A percentile compares a stretch with the other conserved stretches of the same genome.
Evolutionary conservation across 1,139 yeast species (phyloP).

Genomic region (Pichia sp.): DNA sequence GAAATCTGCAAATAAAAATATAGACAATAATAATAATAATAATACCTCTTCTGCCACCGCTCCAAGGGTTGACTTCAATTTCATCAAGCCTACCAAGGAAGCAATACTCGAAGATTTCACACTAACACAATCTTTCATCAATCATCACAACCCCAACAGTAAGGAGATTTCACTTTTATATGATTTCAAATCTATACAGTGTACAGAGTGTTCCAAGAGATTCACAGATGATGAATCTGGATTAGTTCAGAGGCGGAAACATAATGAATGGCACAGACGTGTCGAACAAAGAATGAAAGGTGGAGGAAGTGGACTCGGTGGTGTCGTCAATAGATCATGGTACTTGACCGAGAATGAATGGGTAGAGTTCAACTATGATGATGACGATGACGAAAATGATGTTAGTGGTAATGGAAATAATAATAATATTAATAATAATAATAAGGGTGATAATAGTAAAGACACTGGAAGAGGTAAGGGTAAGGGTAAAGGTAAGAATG

Average conservation of each 20-base stretch:
- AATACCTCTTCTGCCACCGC: neutral
- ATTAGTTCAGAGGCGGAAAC: slow-evolving; percentile 45
- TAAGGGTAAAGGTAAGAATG: neutral
- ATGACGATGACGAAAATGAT: slow-evolving; percentile 27
- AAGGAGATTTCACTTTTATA: slow-evolving; percentile 38
- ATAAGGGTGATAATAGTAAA: no score
- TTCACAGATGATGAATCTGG: slow-evolving; percentile 63
- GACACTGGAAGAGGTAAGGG: no score
- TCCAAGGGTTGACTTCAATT: slow-evolving; percentile 13
- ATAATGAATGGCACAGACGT: slow-evolving; percentile 95
- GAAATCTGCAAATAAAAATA: slow-evolving; percentile 11
- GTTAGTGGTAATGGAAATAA: slow-evolving; percentile 2
- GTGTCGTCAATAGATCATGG: slow-evolving; percentile 74
- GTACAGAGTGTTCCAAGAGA: slow-evolving; percentile 86
- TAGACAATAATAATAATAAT: neutral
- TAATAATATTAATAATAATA: neutral
- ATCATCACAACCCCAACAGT: slow-evolving; percentile 29
- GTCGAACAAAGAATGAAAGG: slow-evolving; percentile 69
- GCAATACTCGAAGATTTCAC: slow-evolving; percentile 18
- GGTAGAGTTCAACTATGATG: slow-evolving; percentile 59
- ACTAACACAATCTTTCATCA: slow-evolving; percentile 34
- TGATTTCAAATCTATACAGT: slow-evolving; percentile 64
- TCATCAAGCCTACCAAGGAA: slow-evolving; percentile 17
- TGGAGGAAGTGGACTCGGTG: slow-evolving; percentile 31
- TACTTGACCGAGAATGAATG: slow-evolving; percentile 69